Percentiles rank a stretch among this genome's conserved stretches.
These are phyloP conservation scores for Diospyros lotus DNA, from an alignment of 148 eudicot species.

Conservation along the genomic window DNA sequence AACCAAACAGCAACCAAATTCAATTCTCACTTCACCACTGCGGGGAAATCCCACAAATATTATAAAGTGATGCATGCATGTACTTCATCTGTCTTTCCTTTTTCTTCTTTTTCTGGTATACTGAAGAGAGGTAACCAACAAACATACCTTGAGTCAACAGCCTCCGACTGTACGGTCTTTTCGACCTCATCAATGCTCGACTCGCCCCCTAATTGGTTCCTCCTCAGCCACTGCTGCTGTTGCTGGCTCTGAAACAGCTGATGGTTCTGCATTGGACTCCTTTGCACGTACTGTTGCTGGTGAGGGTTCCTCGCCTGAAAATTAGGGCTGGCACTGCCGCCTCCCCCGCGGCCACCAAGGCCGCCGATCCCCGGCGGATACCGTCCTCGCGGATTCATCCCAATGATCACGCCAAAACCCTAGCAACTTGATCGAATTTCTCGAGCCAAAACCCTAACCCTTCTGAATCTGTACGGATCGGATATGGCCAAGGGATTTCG, in stretches of 20 bases:
- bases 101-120: neutral
- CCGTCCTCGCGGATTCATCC: constrained; percentile 32
- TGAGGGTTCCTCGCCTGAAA: constrained; percentile 40
- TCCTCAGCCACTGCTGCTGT: constrained; percentile 67
- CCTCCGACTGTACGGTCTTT: constrained; percentile 76
- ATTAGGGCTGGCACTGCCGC: constrained; percentile 43
- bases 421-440: constrained; percentile 1
- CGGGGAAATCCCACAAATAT: neutral
- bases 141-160: constrained; percentile 53
- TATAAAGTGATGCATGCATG: neutral
- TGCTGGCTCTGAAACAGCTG: constrained; percentile 30
- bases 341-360: constrained; percentile 47
- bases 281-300: constrained; percentile 36
- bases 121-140: neutral
- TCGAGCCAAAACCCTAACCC: constrained; percentile 1
- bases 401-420: constrained; percentile 9
- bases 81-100: neutral
- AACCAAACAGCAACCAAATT: neutral
- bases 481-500: neutral
- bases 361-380: constrained; percentile 78
- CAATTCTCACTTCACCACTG: neutral
- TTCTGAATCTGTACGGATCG: constrained; percentile 2
- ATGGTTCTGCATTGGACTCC: constrained; percentile 32
- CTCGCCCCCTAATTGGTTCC: constrained; percentile 46
- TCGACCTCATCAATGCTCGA: constrained; percentile 54